A percentile compares a stretch with the other conserved stretches of the same genome.
phyloP scores from a whole-genome alignment of 805 yeast species.

The Monosporozyma aerobia region DNA sequence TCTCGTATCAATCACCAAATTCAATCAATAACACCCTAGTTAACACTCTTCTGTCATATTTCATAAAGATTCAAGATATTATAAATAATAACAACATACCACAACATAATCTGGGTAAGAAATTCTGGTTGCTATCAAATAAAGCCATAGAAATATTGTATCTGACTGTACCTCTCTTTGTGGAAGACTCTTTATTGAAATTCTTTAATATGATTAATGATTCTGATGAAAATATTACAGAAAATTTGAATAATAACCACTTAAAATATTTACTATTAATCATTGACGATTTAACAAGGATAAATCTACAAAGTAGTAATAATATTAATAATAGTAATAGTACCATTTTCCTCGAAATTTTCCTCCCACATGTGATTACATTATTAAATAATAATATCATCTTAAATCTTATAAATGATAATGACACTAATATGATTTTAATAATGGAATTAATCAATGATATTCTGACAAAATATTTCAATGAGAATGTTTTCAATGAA shows the following conservation, averaged over 20 bases:
- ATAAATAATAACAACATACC: neutral
- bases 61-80: slow-evolving; percentile 6
- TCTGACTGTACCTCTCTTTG: slow-evolving; percentile 16
- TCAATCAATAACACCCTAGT: slow-evolving; percentile 11
- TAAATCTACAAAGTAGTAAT: slow-evolving; percentile 9
- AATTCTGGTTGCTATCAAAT: slow-evolving; percentile 24
- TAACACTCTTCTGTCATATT: slow-evolving; percentile 7
- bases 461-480: slow-evolving; percentile 18
- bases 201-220: neutral
- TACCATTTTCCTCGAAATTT: slow-evolving; percentile 22
- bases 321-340: slow-evolving; percentile 23
- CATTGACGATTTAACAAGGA: slow-evolving; percentile 21
- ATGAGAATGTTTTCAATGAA: neutral
- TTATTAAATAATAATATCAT: slow-evolving; percentile 16
- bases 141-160: slow-evolving; percentile 28
- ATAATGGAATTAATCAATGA: slow-evolving; percentile 21
- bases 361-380: slow-evolving; percentile 28
- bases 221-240: neutral
- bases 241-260: neutral
- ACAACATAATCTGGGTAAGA: slow-evolving; percentile 6
- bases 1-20: slow-evolving; percentile 32
- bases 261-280: slow-evolving; percentile 11
- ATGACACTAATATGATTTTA: slow-evolving; percentile 15
- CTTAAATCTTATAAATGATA: neutral
- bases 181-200: slow-evolving; percentile 7